These are phyloP conservation scores for Penicillium macrosclerotiorum DNA, from an alignment of 495 filamentous ascomycete species.

Conservation along the genomic window DNA sequence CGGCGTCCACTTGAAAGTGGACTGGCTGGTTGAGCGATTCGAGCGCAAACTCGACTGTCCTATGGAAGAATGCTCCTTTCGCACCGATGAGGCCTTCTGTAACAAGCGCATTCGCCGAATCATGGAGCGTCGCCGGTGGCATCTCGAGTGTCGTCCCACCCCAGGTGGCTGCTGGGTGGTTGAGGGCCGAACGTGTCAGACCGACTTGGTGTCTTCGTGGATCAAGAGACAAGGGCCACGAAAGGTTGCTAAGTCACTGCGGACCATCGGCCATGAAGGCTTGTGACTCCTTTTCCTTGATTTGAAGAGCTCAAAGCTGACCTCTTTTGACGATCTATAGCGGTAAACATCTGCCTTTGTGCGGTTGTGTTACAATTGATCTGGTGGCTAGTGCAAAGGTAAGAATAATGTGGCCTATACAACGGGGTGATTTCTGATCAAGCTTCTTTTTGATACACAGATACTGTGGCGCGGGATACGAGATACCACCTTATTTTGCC, in stretches of 20 bases:
- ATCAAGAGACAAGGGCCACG: constrained; percentile 22
- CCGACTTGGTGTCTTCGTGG: constrained; percentile 33
- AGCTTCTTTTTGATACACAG: too few relatives aligned
- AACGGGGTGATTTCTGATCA: too few relatives aligned
- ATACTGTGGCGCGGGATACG: too few relatives aligned
- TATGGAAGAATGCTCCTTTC: constrained; percentile 48
- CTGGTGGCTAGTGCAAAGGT: background rate
- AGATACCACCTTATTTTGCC: too few relatives aligned
- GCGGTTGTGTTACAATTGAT: background rate
- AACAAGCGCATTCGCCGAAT: constrained; percentile 38
- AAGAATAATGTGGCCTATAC: background rate
- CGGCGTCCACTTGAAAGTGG: constrained; percentile 61
- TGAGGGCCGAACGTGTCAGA: constrained; percentile 35
- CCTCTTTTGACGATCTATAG: background rate
- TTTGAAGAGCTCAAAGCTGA: background rate
- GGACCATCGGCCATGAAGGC: constrained; percentile 30
- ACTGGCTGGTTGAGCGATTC: constrained; percentile 63
- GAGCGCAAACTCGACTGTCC: constrained; percentile 45
- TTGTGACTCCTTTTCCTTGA: constrained; percentile 6
- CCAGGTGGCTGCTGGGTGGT: constrained; percentile 37
- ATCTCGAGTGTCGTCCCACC: constrained; percentile 35
- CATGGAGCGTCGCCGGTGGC: constrained; percentile 42
- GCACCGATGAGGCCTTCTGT: constrained; percentile 45
- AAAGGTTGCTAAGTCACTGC: constrained; percentile 8
- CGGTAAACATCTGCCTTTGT: background rate